Base-by-base conservation (phyloP, 1,139 yeast genomes). In the Tardiomyces digboiensis region DNA sequence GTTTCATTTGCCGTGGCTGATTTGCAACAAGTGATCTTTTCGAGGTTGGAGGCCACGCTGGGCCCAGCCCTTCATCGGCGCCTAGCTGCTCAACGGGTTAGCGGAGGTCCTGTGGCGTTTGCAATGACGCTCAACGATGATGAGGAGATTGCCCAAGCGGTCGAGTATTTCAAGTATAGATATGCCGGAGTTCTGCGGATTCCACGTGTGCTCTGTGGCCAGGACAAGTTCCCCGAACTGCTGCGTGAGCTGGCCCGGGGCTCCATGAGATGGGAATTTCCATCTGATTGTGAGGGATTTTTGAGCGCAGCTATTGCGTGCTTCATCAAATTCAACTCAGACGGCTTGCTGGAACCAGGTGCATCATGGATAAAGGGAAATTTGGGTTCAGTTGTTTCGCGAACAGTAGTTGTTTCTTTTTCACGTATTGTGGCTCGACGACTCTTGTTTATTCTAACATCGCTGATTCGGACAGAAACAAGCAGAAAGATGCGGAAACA, bases 181-280 rank as follows among this genome's bases (percentile, higher is more conserved):
- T 52, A 53, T 40, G 44, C 47, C 22, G 48, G 49, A 18, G 53
- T 51, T 3, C 47, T 56, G 21, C 47, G 52, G 16, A 54, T 57
- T n/a, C 62, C 62, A 5, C 47, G 62, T 6, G 60, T 58, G 7
- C 40, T 58, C 13, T 58, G 60, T 41, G 62, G 62, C 13, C 61
- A 57, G 40, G 51, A 53, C 33, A n/a, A 16, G 8, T 33, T 43
- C 60, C 42, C 48, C 1, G 59, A 55, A 40, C 46, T 57, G 12
- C 46, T 47, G 42, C 44, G 33, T 16, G 33, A 26, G 33, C 33
- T 57, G 26, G 42, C 47, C 13, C 48, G 52, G 54, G 54, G 51
- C 8, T 42, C 42, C 7, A 39, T 44, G 10, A 43, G 43, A 36
- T 45, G 46, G 44, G 52, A 48, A 33, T 36, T 19, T n/a, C 19